These are phyloP conservation scores for Fusarium sp. DNA, from an alignment of 2,329 filamentous ascomycete species.

Conservation along the genomic window DNA sequence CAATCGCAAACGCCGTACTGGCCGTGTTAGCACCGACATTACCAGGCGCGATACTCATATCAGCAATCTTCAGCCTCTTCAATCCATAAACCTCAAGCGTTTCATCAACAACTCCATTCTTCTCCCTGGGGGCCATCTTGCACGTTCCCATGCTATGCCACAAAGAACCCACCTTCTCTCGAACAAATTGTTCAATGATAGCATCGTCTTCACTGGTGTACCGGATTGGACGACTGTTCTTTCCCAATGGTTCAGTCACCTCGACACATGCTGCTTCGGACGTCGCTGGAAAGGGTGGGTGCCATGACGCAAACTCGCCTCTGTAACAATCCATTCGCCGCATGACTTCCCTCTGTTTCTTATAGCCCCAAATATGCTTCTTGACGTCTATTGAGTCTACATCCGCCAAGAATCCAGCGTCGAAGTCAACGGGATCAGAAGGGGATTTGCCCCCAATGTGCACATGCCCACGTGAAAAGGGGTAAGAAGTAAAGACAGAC, in stretches of 20 bases:
- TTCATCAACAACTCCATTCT: background rate
- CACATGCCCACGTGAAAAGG: background rate
- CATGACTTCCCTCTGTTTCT: background rate
- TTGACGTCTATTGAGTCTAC: background rate
- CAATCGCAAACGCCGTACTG: background rate
- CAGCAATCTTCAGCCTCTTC: background rate
- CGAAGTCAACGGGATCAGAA: background rate
- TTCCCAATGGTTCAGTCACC: background rate
- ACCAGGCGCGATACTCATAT: background rate
- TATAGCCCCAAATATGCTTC: background rate
- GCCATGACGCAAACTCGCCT: background rate
- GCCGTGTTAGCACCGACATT: background rate
- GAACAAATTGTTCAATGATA: background rate
- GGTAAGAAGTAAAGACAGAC: background rate
- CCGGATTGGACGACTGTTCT: background rate
- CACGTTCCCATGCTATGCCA: constrained; percentile 1
- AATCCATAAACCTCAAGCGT: background rate
- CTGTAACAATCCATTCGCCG: background rate
- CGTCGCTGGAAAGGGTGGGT: background rate
- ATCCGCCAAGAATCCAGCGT: background rate
- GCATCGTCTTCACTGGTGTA: background rate
- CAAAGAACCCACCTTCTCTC: background rate
- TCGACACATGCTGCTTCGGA: background rate
- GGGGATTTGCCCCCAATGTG: background rate
- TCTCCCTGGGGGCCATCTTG: background rate